Base-by-base conservation (phyloP, 495 filamentous ascomycete species). In the Chaetomium tenue region DNA sequence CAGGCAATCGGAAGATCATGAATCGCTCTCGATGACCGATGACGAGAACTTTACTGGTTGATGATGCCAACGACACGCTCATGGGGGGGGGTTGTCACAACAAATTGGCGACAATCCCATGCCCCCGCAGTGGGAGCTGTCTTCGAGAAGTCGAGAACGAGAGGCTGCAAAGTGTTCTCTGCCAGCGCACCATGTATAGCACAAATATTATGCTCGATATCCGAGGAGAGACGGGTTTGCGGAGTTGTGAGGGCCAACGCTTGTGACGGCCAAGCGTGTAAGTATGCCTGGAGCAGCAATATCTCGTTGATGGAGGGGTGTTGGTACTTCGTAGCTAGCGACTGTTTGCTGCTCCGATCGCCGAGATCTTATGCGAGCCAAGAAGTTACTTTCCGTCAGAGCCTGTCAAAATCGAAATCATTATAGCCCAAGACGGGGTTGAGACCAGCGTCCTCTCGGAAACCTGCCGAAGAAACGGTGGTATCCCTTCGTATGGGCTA, bases 381-480 rank as follows among this genome's bases (percentile, higher is more conserved):
- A 37, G 33, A 18, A 22, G 15, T 18, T 15, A 2, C 48, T 25
- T 13, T 25, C 48, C n/a, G 40, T 18, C 1, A 15, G 16, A 44
- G 40, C 40, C 9, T 48, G 40, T 40, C 48, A 65, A 64, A 64
- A 58, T 15, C 5, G 23, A 40, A 51, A n/a, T 40, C 64, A 64
- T 65, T 66, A 67, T 67, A 66, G 42, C 23, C 18, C 51, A 58
- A 54, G 50, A 37, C 64, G 28, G 50, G 37, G 51, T 47, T 42
- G 22, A 23, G 52, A 66, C 20, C 40, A 15, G 40, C 40, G 40
- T 8, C 8, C 33, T 37, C 33, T 44, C 40, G 40, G 16, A 18
- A 44, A 44, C 2, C 40, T 18, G 11, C 40, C 40, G 40, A 44
- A 44, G 40, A 18, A 44, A 44, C 40, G 33, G 33, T 37, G 33